phyloP scores from a whole-genome alignment of 169 alveolate species.

The Eimeria zaria region DNA sequence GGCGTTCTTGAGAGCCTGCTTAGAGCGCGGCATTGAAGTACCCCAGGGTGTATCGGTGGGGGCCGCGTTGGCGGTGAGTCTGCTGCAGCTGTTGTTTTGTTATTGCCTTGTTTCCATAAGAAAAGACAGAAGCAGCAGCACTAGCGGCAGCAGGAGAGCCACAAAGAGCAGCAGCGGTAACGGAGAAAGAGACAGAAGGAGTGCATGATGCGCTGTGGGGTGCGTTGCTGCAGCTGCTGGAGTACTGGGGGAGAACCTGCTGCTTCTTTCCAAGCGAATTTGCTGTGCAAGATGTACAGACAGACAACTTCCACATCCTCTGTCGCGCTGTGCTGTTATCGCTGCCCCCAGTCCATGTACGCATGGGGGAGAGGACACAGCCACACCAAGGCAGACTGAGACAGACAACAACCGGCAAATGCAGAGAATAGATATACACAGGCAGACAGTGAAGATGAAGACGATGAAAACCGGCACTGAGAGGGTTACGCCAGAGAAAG shows the following conservation, averaged over 20 bases:
- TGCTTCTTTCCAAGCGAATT: conserved; percentile 81
- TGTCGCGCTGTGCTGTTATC: conserved; percentile 80
- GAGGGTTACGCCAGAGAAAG: background rate
- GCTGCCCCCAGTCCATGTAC: conserved; percentile 65
- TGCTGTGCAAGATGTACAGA: conserved; percentile 78
- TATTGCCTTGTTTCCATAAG: background rate
- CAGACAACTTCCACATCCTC: conserved; percentile 66
- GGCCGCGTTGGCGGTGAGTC: conserved; percentile 78
- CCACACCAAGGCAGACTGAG: background rate
- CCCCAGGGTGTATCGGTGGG: conserved; percentile 67
- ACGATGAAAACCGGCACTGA: background rate
- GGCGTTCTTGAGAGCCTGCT: conserved; percentile 51
- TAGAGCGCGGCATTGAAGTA: conserved; percentile 75
- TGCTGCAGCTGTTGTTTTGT: too few relatives aligned
- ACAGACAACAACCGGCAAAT: background rate
- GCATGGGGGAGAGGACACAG: background rate
- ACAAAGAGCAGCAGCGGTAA: background rate
- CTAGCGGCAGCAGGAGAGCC: background rate
- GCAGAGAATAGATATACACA: background rate
- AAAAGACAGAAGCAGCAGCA: background rate
- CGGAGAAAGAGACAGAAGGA: background rate
- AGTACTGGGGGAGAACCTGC: conserved; percentile 71
- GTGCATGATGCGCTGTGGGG: background rate
- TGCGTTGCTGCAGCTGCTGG: conserved; percentile 74
- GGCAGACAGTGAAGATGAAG: background rate